Evolutionary conservation across 1,284 basidiomycete species (phyloP).

Genomic region (Moesziomyces aphidis): DNA sequence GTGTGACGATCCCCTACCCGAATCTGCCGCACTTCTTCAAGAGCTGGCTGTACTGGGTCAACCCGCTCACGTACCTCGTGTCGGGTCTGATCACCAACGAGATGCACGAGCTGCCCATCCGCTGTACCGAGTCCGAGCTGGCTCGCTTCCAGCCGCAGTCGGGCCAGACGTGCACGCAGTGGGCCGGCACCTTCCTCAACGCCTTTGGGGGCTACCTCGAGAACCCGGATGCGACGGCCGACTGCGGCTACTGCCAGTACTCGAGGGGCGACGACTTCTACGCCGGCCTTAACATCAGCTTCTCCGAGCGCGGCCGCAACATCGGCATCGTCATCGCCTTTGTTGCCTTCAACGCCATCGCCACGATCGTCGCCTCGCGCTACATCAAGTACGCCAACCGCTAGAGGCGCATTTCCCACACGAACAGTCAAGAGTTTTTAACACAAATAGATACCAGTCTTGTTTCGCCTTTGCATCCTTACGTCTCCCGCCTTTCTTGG

Average conservation of each 20-base stretch:
- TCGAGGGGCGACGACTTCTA: constrained; percentile 78
- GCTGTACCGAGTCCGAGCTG: constrained; percentile 76
- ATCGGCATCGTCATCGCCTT: constrained; percentile 42
- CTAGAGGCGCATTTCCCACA: neutral
- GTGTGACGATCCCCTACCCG: constrained; percentile 78
- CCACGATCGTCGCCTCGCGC: constrained; percentile 31
- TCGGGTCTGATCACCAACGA: constrained; percentile 78
- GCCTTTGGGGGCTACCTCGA: constrained; percentile 81
- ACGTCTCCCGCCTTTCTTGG: no score
- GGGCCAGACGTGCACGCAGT: constrained; percentile 79
- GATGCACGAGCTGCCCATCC: constrained; percentile 78
- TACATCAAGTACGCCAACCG: constrained; percentile 52
- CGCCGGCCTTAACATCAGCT: constrained; percentile 76
- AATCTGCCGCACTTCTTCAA: constrained; percentile 30
- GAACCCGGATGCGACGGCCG: constrained; percentile 74
- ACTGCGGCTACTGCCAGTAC: constrained; percentile 80
- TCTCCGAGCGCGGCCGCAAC: constrained; percentile 55
- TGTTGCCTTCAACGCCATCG: constrained; percentile 35
- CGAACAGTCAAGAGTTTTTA: neutral
- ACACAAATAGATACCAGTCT: neutral
- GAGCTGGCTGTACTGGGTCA: constrained; percentile 23
- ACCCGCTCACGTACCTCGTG: constrained; percentile 34
- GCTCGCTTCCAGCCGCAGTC: constrained; percentile 76
- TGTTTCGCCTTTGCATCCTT: neutral
- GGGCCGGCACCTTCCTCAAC: constrained; percentile 67